These are phyloP conservation scores for Pisolithus orientalis DNA, from an alignment of 768 basidiomycete genomes.

Conservation along the genomic window DNA sequence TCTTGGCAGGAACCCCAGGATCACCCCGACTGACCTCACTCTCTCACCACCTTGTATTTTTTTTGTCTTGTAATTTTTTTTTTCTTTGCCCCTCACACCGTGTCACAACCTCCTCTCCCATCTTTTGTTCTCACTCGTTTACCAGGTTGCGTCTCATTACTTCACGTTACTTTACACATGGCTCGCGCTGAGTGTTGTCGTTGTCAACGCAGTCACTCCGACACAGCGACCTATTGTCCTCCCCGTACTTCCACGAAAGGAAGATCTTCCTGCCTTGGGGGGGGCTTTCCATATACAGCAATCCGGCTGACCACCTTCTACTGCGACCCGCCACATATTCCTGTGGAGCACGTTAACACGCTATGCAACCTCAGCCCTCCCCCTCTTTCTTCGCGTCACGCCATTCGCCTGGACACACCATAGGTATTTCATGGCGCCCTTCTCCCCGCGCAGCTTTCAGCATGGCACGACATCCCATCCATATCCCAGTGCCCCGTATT, in stretches of 20 bases:
- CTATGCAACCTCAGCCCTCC: neutral
- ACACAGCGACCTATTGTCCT: neutral
- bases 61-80: no score
- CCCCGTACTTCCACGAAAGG: neutral
- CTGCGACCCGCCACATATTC: neutral
- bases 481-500: no score
- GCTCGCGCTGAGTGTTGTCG: neutral
- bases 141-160: neutral
- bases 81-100: neutral
- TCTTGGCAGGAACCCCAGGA: slow-evolving; percentile 8
- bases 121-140: neutral
- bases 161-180: neutral
- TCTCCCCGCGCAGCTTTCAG: no score
- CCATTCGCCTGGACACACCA: no score
- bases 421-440: no score
- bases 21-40: neutral
- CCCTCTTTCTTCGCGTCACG: no score
- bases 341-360: neutral
- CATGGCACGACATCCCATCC: no score
- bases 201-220: neutral
- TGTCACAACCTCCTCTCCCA: neutral
- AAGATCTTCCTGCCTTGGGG: neutral
- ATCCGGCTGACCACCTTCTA: neutral
- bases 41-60: neutral
- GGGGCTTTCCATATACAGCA: neutral